These are phyloP conservation scores for Pichia sp. DNA, from an alignment of 1,139 yeast species.

Conservation along the genomic window DNA sequence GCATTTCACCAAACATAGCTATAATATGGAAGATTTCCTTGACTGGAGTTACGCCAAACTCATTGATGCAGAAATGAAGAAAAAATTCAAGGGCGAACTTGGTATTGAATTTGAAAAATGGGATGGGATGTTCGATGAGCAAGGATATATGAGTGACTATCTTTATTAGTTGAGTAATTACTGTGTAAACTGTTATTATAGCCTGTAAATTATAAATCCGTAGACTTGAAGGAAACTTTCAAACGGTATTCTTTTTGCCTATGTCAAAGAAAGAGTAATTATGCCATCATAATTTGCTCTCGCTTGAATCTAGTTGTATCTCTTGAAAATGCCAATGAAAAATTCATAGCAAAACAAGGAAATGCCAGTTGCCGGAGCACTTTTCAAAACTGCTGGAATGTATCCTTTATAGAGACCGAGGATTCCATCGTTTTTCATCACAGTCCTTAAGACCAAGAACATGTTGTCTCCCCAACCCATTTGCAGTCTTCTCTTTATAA, in stretches of 20 bases:
- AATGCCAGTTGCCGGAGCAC: slow-evolving; percentile 79
- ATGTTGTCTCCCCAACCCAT: slow-evolving; percentile 37
- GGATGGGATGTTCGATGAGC: slow-evolving; percentile 38
- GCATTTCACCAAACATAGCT: slow-evolving; percentile 82
- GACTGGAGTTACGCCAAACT: slow-evolving; percentile 84
- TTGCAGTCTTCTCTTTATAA: slow-evolving; percentile 75
- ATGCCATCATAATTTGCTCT: slow-evolving; percentile 7
- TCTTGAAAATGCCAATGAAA: slow-evolving; percentile 16
- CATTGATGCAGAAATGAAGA: slow-evolving; percentile 67
- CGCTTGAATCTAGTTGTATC: neutral
- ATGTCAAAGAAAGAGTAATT: neutral
- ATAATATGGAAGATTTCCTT: slow-evolving; percentile 88
- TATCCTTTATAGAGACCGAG: slow-evolving; percentile 73
- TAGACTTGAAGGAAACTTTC: neutral
- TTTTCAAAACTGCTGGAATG: slow-evolving; percentile 62
- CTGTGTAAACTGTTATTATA: neutral
- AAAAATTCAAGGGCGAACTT: slow-evolving; percentile 66
- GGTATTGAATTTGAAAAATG: slow-evolving; percentile 75
- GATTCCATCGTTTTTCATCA: slow-evolving; percentile 54
- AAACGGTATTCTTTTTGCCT: neutral
- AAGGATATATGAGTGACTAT: slow-evolving; percentile 24
- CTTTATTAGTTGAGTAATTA: slow-evolving; percentile 15
- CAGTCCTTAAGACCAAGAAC: slow-evolving; percentile 33
- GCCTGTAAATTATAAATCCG: neutral
- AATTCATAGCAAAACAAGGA: slow-evolving; percentile 72